Percentiles rank a stretch among this genome's conserved stretches.
phyloP scores from a whole-genome alignment of 2,329 filamentous ascomycete genomes.

The Neocucurbitaria cava region DNA sequence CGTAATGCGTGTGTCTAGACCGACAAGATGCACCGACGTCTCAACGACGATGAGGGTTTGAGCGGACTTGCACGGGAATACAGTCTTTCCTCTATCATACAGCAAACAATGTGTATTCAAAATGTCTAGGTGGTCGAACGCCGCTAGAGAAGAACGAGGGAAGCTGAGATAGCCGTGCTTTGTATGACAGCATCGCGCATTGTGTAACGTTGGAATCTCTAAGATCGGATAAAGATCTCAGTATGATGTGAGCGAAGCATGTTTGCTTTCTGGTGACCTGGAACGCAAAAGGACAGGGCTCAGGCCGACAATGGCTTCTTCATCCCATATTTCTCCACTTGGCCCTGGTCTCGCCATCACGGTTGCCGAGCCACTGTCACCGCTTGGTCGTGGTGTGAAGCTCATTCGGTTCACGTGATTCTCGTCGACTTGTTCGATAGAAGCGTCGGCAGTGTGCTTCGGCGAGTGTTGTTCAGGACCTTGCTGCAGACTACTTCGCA shows the following conservation, averaged over 20 bases:
- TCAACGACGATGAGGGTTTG: not conserved
- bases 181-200: not conserved
- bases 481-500: conserved; percentile 3
- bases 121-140: no score
- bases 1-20: not conserved
- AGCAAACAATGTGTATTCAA: no score
- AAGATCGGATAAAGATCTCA: no score
- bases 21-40: not conserved
- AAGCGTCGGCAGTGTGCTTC: not conserved
- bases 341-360: not conserved
- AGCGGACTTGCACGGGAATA: not conserved
- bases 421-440: not conserved
- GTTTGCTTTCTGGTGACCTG: no score
- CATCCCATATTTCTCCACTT: not conserved
- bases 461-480: not conserved
- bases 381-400: not conserved
- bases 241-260: no score
- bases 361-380: not conserved
- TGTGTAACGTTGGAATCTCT: not conserved
- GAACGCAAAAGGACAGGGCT: not conserved
- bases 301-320: not conserved
- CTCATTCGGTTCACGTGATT: not conserved
- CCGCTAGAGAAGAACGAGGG: no score
- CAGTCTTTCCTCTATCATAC: not conserved
- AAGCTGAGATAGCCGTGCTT: not conserved